Percentiles rank a stretch among this genome's conserved stretches.
Conservation (phyloP, 371 early-diverging fungal genomes). For the Mortierella sp. region DNA sequence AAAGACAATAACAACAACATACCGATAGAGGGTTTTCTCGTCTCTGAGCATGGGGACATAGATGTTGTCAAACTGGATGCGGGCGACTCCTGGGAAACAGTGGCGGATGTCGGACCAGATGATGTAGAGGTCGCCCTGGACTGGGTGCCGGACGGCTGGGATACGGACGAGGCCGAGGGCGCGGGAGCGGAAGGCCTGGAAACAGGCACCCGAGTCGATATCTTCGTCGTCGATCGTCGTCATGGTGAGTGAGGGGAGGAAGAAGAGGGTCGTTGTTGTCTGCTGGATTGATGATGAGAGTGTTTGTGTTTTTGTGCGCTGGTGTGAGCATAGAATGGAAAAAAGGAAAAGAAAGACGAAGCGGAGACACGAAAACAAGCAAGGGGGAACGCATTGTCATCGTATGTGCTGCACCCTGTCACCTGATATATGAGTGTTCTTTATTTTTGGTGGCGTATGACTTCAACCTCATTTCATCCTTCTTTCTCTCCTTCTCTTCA, state of each 20-base stretch:
- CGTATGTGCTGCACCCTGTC: background rate
- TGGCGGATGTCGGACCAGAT: conserved; percentile 9
- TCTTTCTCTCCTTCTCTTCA: background rate
- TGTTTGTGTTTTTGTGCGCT: background rate
- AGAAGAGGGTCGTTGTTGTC: background rate
- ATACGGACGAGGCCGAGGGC: background rate
- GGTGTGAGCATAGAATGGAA: background rate
- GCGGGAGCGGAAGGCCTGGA: background rate
- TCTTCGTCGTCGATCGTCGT: no score
- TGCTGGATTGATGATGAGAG: no score
- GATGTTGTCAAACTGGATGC: conserved; percentile 2
- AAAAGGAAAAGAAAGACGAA: background rate
- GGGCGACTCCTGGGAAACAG: conserved; percentile 1
- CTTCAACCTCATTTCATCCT: background rate
- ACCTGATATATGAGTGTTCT: background rate
- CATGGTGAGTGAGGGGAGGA: no score
- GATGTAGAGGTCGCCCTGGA: background rate
- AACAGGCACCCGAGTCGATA: background rate
- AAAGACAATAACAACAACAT: background rate
- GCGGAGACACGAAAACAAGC: background rate
- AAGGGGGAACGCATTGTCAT: background rate
- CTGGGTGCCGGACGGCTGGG: background rate
- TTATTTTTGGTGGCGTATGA: conserved; percentile 1
- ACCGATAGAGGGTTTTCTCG: background rate
- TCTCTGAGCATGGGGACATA: conserved; percentile 10